Evolutionary conservation across 1,284 basidiomycete genomes (phyloP).

Genomic region (Ustilago crameri): DNA sequence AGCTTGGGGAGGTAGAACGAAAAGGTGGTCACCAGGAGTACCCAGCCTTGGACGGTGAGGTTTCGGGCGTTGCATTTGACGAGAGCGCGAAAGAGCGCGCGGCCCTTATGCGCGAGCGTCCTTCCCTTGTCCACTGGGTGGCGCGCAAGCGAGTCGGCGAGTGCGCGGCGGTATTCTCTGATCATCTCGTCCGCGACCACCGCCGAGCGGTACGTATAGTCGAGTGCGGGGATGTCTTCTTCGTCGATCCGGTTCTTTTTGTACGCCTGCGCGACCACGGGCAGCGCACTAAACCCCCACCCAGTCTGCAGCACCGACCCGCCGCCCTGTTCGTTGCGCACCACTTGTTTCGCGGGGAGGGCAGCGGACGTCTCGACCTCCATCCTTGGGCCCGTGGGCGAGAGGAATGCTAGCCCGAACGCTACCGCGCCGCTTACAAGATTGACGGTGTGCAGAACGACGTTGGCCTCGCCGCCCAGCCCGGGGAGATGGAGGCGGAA

Average conservation of each 20-base stretch:
- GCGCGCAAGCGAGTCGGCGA: constrained; percentile 10
- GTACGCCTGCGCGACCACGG: constrained; percentile 16
- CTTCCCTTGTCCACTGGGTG: not conserved
- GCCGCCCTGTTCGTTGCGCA: constrained; percentile 17
- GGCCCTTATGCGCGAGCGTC: constrained; percentile 8
- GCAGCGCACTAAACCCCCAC: constrained; percentile 21
- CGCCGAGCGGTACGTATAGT: constrained; percentile 19
- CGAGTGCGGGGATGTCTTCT: constrained; percentile 30
- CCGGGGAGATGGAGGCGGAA: constrained; percentile 7
- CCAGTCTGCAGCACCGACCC: constrained; percentile 18
- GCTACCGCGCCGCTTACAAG: not conserved
- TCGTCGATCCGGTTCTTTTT: constrained; percentile 5
- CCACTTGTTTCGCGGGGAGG: not conserved
- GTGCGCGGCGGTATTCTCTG: constrained; percentile 14
- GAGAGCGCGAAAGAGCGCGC: constrained; percentile 15
- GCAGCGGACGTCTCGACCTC: constrained; percentile 5
- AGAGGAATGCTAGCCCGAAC: constrained; percentile 13
- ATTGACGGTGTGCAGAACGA: constrained; percentile 9
- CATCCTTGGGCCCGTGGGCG: constrained; percentile 15
- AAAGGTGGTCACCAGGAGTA: constrained; percentile 28
- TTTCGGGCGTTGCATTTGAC: constrained; percentile 19
- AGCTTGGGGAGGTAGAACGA: constrained; percentile 37
- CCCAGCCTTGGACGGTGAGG: not conserved
- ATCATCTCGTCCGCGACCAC: constrained; percentile 29
- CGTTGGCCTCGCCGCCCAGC: constrained; percentile 4